Evolutionary conservation across 805 yeast species (phyloP).

Genomic region (Scheffersomyces lignosus): DNA sequence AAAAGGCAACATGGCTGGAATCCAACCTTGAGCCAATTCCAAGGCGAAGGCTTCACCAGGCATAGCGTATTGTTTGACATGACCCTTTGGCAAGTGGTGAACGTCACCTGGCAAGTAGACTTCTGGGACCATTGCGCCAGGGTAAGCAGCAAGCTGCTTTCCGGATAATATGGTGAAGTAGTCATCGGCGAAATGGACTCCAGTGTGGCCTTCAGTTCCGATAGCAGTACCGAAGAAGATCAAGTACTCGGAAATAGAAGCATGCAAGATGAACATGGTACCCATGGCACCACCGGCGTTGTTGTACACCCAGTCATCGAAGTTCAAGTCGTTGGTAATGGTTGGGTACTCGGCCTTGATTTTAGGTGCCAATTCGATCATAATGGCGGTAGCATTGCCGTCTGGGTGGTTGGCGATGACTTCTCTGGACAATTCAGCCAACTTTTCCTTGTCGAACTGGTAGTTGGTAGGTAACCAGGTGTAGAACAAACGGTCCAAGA

Average conservation of each 20-base stretch:
- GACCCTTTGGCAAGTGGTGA: conserved; percentile 75
- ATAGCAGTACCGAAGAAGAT: conserved; percentile 91
- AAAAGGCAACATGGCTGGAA: conserved; percentile 96
- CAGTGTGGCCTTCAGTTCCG: conserved; percentile 96
- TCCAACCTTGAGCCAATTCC: conserved; percentile 98
- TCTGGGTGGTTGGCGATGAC: conserved; percentile 56
- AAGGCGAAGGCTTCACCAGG: conserved; percentile 80
- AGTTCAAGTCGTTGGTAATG: conserved; percentile 65
- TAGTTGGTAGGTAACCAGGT: conserved; percentile 72
- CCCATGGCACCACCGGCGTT: conserved; percentile 99
- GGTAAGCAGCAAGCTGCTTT: conserved; percentile 68
- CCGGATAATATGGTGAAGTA: conserved; percentile 90
- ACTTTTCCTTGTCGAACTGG: conserved; percentile 64
- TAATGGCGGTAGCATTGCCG: conserved; percentile 59
- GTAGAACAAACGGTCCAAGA: conserved; percentile 44
- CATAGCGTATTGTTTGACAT: conserved; percentile 83
- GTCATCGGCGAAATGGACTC: conserved; percentile 96
- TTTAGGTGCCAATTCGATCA: conserved; percentile 59
- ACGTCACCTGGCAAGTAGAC: conserved; percentile 85
- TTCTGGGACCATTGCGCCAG: conserved; percentile 63
- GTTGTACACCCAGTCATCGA: conserved; percentile 92
- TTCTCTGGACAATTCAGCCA: conserved; percentile 59
- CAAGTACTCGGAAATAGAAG: conserved; percentile 88
- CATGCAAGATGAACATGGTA: conserved; percentile 91
- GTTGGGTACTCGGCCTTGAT: conserved; percentile 70